phyloP scores from a whole-genome alignment of 202 grass and related monocot species.

The Dendrocalamus latiflorus region DNA sequence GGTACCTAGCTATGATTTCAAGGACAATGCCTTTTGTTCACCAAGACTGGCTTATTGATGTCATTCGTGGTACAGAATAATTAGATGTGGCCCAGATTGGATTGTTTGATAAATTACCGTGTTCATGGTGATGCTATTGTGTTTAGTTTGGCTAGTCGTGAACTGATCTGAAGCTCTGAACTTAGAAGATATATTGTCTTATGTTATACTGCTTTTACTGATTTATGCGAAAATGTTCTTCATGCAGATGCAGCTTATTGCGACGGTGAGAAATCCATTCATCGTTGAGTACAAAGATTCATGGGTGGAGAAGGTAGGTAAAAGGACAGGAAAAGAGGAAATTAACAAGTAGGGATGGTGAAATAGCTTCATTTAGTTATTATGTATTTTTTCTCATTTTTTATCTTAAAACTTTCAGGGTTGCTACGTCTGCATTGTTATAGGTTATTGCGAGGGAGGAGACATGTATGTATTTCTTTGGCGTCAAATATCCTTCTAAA shows the following conservation, averaged over 20 bases:
- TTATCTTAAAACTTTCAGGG: constrained; percentile 54
- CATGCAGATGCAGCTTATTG: constrained; percentile 94
- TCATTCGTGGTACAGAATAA: not conserved
- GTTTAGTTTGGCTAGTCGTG: constrained; percentile 12
- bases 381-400: constrained; percentile 1
- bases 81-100: not conserved
- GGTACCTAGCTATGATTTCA: constrained; percentile 3
- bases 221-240: constrained; percentile 5
- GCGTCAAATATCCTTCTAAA: constrained; percentile 8
- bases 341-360: not conserved
- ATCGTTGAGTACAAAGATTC: constrained; percentile 99
- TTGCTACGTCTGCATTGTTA: constrained; percentile 95
- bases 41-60: not conserved
- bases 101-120: not conserved
- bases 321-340: not conserved
- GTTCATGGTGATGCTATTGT: not conserved
- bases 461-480: constrained; percentile 73
- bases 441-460: too few species aligned
- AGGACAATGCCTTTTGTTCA: not conserved
- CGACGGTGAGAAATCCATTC: constrained; percentile 86
- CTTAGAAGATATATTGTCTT: not conserved
- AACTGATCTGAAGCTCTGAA: not conserved
- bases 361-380: not conserved
- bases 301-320: constrained; percentile 88
- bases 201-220: not conserved